Percentiles rank a stretch among this genome's conserved stretches.
phyloP scores from a whole-genome alignment of 83 land plant species.

The Isoetes engelmannii region DNA sequence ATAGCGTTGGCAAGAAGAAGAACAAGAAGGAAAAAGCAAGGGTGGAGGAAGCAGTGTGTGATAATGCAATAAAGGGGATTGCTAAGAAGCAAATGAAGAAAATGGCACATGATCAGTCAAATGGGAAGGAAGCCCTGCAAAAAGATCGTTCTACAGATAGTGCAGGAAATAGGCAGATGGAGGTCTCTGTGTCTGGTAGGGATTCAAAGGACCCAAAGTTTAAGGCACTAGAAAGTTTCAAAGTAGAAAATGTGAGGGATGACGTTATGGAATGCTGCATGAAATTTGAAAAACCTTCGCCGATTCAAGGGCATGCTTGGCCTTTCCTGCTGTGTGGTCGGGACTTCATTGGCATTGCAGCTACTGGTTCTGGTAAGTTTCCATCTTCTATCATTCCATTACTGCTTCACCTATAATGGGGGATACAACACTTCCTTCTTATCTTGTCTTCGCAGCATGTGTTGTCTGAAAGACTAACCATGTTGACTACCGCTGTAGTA shows the following conservation, averaged over 20 bases:
- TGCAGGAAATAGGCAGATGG: neutral
- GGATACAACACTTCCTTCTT: neutral
- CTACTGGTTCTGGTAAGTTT: conserved; percentile 79
- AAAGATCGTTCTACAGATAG: too few species aligned
- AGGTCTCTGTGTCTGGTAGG: conserved; percentile 55
- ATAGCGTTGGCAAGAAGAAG: neutral
- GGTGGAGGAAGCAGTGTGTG: neutral
- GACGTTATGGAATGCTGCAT: conserved; percentile 69
- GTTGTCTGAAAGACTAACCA: too few species aligned
- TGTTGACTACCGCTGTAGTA: too few species aligned
- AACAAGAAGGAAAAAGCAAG: neutral
- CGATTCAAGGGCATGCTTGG: conserved; percentile 89
- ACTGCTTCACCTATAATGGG: neutral
- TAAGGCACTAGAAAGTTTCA: conserved; percentile 48
- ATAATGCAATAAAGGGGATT: neutral
- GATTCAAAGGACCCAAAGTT: conserved; percentile 44
- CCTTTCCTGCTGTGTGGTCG: conserved; percentile 84
- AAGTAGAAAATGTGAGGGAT: conserved; percentile 43
- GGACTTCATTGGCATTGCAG: conserved; percentile 88
- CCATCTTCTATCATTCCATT: neutral
- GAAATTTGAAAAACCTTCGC: conserved; percentile 70
- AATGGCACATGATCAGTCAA: too few species aligned
- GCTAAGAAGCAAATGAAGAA: conserved; percentile 11
- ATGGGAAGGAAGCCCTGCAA: too few species aligned
- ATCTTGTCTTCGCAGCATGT: neutral